Percentiles rank a stretch among this genome's conserved stretches.
These are phyloP conservation scores for Nitzschia palea DNA, from an alignment of 108 stramenopile species.

Conservation along the genomic window DNA sequence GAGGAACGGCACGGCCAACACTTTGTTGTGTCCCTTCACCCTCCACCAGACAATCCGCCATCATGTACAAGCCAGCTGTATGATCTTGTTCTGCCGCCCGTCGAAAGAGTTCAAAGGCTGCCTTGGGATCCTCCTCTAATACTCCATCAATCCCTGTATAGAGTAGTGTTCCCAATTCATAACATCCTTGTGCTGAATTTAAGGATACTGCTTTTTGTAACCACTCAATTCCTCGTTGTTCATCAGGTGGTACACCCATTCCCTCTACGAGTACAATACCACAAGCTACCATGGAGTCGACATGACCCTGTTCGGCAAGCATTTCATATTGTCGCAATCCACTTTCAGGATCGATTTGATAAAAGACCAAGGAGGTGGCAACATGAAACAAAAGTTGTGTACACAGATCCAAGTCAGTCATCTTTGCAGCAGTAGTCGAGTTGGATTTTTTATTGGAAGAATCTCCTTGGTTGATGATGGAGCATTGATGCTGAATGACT, in stretches of 20 bases:
- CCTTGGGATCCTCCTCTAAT: slow-evolving; percentile 33
- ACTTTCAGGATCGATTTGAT: slow-evolving; percentile 33
- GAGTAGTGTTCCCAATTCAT: slow-evolving; percentile 37
- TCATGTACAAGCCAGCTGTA: slow-evolving; percentile 37
- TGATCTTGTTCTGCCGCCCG: slow-evolving; percentile 34
- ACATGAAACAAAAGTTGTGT: slow-evolving; percentile 17
- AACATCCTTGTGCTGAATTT: slow-evolving; percentile 27
- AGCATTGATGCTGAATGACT: slow-evolving; percentile 10
- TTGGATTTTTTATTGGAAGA: background rate
- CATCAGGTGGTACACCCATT: slow-evolving; percentile 32
- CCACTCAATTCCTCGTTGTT: slow-evolving; percentile 30
- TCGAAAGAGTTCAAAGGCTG: slow-evolving; percentile 30
- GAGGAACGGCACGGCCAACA: slow-evolving; percentile 32
- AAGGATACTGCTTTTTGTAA: slow-evolving; percentile 23
- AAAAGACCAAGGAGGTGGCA: slow-evolving; percentile 37
- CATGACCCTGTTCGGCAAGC: slow-evolving; percentile 35
- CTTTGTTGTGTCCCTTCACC: slow-evolving; percentile 33
- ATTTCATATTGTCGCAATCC: slow-evolving; percentile 32
- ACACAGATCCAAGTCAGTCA: background rate
- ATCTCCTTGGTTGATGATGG: background rate
- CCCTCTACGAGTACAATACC: slow-evolving; percentile 46
- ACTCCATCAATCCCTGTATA: slow-evolving; percentile 45
- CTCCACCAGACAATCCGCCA: slow-evolving; percentile 42
- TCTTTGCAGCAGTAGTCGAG: background rate
- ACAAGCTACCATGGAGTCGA: slow-evolving; percentile 45